Base-by-base conservation (phyloP, 208 protist species). In the Zelonia costaricensis region DNA sequence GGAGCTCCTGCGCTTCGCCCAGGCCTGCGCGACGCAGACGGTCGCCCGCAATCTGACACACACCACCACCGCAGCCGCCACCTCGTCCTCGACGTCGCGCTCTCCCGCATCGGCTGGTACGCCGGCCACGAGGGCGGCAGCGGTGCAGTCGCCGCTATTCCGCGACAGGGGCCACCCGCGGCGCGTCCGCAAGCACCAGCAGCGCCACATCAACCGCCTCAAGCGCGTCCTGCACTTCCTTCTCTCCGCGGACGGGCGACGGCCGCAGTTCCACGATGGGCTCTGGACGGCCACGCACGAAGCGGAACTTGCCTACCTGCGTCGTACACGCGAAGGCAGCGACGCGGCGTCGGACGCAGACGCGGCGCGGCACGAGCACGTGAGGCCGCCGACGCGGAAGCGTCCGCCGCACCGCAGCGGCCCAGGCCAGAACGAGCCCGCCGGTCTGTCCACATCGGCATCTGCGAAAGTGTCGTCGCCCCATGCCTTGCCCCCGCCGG, bases 181-280 rank as follows among this genome's bases (percentile, higher is more conserved):
- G 12, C 48, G 1, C 25, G 28, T 23, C 28, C 48, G 15, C 40
- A 70, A 43, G 31, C 48, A 20, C 22, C 57, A n/a, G 43, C 45
- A 46, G 18, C 51, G 57, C 13, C 65, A 72, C 35, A 15, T 42
- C 8, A 33, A 72, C 12, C 46, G 65, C 15, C 56, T 65, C 28
- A 56, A 61, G n/a, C 65, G 65, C 10, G 65, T 40, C 13, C 39
- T 72, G 38, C 65, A 62, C 55, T 72, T 72, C 43, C 57, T 72
- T 2, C 65, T 72, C 65, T 72, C 65, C 35, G 18, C 43, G 10
- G 33, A 27, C 40, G 43, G 13, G 6, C 28, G 36, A 33, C 56
- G 65, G n/a, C 57, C 56, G 0, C 48, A 38, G 4, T 65, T 72
- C 22, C 33, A 65, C 0, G 65, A 72, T 28, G 57, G 27, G 22